Percentiles rank a stretch among this genome's conserved stretches.
Conservation (phyloP, 768 basidiomycete genomes). For the Tylopilus subfusipes region DNA sequence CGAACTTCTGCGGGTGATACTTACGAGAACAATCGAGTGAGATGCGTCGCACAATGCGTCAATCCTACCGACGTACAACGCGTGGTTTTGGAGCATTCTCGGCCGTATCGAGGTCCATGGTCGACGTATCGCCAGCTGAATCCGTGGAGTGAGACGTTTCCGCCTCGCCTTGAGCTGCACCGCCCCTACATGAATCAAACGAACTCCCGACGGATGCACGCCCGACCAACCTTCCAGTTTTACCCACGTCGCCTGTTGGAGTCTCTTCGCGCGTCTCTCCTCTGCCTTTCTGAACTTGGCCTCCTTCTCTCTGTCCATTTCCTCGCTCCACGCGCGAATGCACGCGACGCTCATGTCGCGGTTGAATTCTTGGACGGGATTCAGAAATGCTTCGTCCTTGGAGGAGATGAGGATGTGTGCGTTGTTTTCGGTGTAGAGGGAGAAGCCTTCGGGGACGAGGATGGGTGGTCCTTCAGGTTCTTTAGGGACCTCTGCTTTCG, state of each 20-base stretch:
- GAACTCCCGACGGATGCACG: neutral
- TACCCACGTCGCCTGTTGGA: conserved; percentile 37
- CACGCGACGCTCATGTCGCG: conserved; percentile 89
- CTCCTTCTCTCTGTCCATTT: conserved; percentile 59
- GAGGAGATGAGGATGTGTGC: conserved; percentile 71
- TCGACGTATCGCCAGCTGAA: neutral
- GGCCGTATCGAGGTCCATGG: neutral
- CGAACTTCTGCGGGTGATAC: conserved; percentile 64
- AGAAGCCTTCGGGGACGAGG: conserved; percentile 68
- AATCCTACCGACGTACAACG: conserved; percentile 19
- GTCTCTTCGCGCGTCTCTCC: conserved; percentile 44
- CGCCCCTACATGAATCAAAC: conserved; percentile 1
- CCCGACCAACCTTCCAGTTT: conserved; percentile 39
- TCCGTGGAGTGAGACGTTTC: neutral
- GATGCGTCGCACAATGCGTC: neutral
- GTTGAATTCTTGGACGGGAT: conserved; percentile 98
- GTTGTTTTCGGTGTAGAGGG: conserved; percentile 77
- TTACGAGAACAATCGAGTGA: conserved; percentile 17
- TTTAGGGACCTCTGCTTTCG: neutral
- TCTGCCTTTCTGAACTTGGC: conserved; percentile 53
- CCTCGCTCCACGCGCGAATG: conserved; percentile 86
- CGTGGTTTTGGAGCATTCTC: conserved; percentile 14
- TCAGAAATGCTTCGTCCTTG: conserved; percentile 84
- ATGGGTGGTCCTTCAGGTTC: conserved; percentile 21
- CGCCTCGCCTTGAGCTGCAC: conserved; percentile 1